phyloP scores from a whole-genome alignment of 2,329 filamentous ascomycete species.

The Hypoxylon sp. region DNA sequence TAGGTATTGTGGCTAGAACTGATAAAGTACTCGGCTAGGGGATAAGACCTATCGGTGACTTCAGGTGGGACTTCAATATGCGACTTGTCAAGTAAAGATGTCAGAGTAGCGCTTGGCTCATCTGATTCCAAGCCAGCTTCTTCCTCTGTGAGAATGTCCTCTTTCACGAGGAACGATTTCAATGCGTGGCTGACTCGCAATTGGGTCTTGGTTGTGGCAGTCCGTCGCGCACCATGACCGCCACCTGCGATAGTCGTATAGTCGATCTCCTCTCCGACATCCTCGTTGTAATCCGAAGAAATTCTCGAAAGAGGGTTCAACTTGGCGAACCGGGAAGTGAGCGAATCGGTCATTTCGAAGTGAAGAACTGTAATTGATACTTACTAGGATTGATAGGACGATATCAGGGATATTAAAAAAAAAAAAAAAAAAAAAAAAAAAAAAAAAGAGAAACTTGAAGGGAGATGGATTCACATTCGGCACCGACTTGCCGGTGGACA shows the following conservation, averaged over 20 bases:
- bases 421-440: no score
- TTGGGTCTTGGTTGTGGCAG: conserved; percentile 61
- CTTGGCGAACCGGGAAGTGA: conserved; percentile 50
- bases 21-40: conserved; percentile 77
- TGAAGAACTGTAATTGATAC: not conserved
- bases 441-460: not conserved
- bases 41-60: conserved; percentile 67
- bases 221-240: conserved; percentile 64
- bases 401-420: no score
- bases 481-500: conserved; percentile 16
- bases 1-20: conserved; percentile 82
- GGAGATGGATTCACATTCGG: not conserved
- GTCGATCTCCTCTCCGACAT: conserved; percentile 65
- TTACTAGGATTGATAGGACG: not conserved
- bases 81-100: conserved; percentile 65
- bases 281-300: conserved; percentile 58
- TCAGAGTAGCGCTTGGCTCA: conserved; percentile 59
- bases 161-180: conserved; percentile 65
- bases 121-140: conserved; percentile 62
- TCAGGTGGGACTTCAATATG: conserved; percentile 68
- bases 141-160: conserved; percentile 61
- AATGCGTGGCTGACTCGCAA: conserved; percentile 71
- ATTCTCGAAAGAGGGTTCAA: conserved; percentile 55
- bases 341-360: conserved; percentile 41
- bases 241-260: conserved; percentile 66